Evolutionary conservation across 1,139 yeast species (phyloP).

Genomic region (Hemisphaericaspora subhashii): DNA sequence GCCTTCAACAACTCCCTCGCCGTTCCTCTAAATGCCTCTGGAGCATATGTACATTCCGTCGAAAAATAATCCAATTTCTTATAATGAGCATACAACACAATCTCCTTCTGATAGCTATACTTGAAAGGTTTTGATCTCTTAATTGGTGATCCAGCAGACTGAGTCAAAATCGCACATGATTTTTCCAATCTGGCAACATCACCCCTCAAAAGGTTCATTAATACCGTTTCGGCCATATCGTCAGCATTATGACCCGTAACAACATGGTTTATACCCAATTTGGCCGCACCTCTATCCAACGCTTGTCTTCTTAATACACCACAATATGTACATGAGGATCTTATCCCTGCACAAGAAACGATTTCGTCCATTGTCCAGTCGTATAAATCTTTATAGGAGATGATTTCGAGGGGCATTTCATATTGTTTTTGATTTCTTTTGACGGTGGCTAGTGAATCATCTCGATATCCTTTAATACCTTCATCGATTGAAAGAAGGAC

Average conservation of each 20-base stretch:
- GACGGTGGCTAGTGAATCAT: conserved; percentile 95
- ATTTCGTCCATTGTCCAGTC: conserved; percentile 99
- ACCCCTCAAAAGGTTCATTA: conserved; percentile 94
- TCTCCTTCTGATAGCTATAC: conserved; percentile 94
- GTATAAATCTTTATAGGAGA: conserved; percentile 85
- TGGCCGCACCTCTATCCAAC: conserved; percentile 92
- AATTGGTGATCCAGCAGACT: conserved; percentile 73
- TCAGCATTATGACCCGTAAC: conserved; percentile 99
- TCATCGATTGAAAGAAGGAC: conserved; percentile 90
- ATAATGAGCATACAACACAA: conserved; percentile 95
- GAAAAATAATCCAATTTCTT: conserved; percentile 93
- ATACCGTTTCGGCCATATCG: conserved; percentile 97
- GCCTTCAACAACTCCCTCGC: conserved; percentile 91
- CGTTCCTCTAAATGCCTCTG: conserved; percentile 97
- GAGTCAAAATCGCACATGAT: conserved; percentile 87
- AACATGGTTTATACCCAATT: conserved; percentile 81
- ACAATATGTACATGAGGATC: conserved; percentile 96
- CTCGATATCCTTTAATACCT: conserved; percentile 96
- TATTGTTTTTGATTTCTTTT: conserved; percentile 90
- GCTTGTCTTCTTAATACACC: conserved; percentile 98
- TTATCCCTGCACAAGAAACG: conserved; percentile 90
- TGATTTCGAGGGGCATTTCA: conserved; percentile 82
- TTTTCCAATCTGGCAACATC: conserved; percentile 90
- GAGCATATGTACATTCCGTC: conserved; percentile 97
- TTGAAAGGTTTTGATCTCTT: conserved; percentile 95